These are phyloP conservation scores for Pterothamnion heteromorphum DNA, from an alignment of 31 red algal species.

Conservation along the genomic window DNA sequence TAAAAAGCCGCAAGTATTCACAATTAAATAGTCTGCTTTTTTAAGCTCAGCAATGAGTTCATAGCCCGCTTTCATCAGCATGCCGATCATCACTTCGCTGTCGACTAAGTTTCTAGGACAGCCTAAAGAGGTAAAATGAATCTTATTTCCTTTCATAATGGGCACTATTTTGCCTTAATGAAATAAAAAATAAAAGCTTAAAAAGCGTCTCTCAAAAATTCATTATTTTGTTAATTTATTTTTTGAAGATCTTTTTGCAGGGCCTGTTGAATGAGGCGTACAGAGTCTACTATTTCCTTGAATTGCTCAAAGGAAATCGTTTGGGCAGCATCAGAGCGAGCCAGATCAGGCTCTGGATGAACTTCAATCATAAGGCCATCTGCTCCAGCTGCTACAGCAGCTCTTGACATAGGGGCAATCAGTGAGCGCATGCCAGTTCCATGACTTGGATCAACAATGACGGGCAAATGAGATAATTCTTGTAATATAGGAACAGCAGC, in stretches of 20 bases:
- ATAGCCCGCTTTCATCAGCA: background rate
- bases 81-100: conserved; percentile 1
- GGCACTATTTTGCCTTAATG: background rate
- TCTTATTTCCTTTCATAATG: background rate
- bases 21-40: background rate
- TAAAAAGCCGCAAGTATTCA: conserved; percentile 18
- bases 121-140: background rate
- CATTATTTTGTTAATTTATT: too few relatives aligned
- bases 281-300: too few relatives aligned
- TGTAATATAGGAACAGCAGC: conserved; percentile 47
- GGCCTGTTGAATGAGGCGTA: too few relatives aligned
- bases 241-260: too few relatives aligned
- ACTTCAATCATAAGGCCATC: conserved; percentile 46
- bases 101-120: conserved; percentile 11
- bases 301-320: conserved; percentile 7
- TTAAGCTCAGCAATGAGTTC: background rate
- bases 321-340: conserved; percentile 41
- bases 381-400: conserved; percentile 36
- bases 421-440: conserved; percentile 17
- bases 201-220: too few relatives aligned
- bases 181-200: too few relatives aligned
- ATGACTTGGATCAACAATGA: conserved; percentile 43
- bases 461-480: conserved; percentile 41
- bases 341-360: conserved; percentile 34
- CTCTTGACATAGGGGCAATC: background rate